Base-by-base conservation (phyloP, 1,139 yeast genomes). In the Yamadazyma spencermartinsiae region DNA sequence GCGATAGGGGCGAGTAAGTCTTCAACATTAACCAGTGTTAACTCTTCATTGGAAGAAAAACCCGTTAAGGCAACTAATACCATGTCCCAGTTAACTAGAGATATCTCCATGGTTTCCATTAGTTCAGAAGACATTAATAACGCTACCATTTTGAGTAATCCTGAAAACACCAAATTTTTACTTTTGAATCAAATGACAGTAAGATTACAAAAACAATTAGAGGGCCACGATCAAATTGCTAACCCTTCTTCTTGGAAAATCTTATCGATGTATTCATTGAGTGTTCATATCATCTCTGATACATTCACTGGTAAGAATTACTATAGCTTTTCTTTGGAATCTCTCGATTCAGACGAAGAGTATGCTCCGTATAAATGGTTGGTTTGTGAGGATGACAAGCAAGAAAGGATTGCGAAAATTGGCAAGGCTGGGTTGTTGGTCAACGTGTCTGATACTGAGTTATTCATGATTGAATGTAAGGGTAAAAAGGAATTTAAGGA, bases 341-440 rank as follows among this genome's bases (percentile, higher is more conserved):
- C 55, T 21, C 47, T 48, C 12, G 47, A 44, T n/a, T 39, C 43
- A 2, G 41, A 42, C 8, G 42, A 43, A 3, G 49, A 47, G n/a
- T 51, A 48, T 14, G 43, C 46, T 16, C 49, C 46, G n/a, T 55
- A 49, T 45, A 56, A 48, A 41, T 72, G 76, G 76, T 48, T 63
- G 19, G 58, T 72, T 28, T 39, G 58, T 29, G 70, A 62, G 26
- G 65, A 61, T 18, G 63, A 59, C 4, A 65, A 58, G 39, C 45
- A 42, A 33, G 54, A 56, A 27, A 49, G 61, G 20, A 55, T 71
- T 31, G 71, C 69, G 45, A 56, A 60, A 39, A 70, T 72, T 26
- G 77, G 77, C 11, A 70, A 63, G 41, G 77, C 77, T 4, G 77
- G 74, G 7, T 55, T 72, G 44, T 58, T 72, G 48, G 58, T 72